These are phyloP conservation scores for Termitomyces eurrhizus DNA, from an alignment of 768 basidiomycete genomes.

Conservation along the genomic window DNA sequence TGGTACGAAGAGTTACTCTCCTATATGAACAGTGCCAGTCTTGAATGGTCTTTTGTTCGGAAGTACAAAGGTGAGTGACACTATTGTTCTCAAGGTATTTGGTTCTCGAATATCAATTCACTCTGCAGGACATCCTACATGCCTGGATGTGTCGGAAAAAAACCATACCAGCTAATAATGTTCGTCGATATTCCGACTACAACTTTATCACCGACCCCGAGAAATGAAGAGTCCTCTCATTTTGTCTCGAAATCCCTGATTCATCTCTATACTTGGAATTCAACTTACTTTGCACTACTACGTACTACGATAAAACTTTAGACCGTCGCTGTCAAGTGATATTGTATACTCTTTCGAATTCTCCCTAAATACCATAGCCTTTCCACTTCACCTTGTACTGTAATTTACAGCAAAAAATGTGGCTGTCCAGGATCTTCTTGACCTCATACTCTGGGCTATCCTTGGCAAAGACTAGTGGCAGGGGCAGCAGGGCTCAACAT, in stretches of 20 bases:
- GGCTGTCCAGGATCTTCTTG: no score
- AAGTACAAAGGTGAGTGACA: neutral
- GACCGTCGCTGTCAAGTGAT: no score
- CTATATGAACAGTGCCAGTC: neutral
- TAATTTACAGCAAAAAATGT: no score
- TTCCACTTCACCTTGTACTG: no score
- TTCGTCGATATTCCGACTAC: neutral
- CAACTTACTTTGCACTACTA: no score
- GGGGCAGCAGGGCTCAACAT: no score
- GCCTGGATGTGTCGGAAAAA: neutral
- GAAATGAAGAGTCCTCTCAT: neutral
- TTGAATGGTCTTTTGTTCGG: neutral
- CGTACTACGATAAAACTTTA: no score
- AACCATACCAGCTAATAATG: no score
- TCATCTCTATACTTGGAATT: neutral
- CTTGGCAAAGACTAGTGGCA: no score
- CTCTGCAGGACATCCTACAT: neutral
- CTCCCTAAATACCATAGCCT: no score
- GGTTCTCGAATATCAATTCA: neutral
- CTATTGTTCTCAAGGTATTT: neutral
- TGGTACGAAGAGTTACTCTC: neutral
- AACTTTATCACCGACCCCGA: neutral
- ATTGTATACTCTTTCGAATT: neutral
- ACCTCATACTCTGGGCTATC: no score
- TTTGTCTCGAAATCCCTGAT: neutral